A percentile compares a stretch with the other conserved stretches of the same genome.
phyloP scores from a whole-genome alignment of 768 basidiomycete species.

The Galerina marginata region DNA sequence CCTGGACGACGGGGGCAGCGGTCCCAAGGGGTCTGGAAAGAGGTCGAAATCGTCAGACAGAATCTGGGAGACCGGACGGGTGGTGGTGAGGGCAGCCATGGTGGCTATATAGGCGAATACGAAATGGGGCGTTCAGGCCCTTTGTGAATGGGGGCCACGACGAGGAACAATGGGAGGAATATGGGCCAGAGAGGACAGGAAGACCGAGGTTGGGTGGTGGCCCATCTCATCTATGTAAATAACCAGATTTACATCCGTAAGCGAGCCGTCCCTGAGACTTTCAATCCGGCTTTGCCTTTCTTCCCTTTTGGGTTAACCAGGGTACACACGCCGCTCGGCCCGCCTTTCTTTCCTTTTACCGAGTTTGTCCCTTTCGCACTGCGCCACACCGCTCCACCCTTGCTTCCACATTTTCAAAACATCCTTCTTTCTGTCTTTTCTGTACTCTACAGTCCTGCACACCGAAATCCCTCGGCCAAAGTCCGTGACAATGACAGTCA shows the following conservation, averaged over 20 bases:
- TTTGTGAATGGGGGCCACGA: slow-evolving; percentile 18
- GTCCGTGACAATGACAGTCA: not conserved
- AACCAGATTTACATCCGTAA: too few species aligned
- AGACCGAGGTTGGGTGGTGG: not conserved
- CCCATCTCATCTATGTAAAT: not conserved
- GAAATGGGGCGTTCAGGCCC: slow-evolving; percentile 21
- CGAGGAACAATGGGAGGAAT: slow-evolving; percentile 3
- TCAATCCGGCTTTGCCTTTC: slow-evolving; percentile 5
- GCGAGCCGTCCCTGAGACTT: too few species aligned
- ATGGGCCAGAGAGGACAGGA: not conserved
- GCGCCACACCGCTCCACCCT: not conserved
- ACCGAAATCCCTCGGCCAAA: not conserved
- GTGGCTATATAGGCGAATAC: slow-evolving; percentile 18
- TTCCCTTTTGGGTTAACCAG: slow-evolving; percentile 19
- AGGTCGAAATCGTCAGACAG: slow-evolving; percentile 11
- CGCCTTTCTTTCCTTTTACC: slow-evolving; percentile 7
- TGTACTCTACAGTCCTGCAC: not conserved
- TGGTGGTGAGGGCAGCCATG: slow-evolving; percentile 16
- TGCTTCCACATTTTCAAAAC: not conserved
- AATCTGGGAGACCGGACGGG: slow-evolving; percentile 13
- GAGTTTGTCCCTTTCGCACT: not conserved
- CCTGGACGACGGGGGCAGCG: slow-evolving; percentile 9
- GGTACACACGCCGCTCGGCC: slow-evolving; percentile 13
- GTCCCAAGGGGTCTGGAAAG: slow-evolving; percentile 3
- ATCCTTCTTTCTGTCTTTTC: not conserved